Base-by-base conservation (phyloP, 2,329 filamentous ascomycete species). In the Aspergillus ochraceus region DNA sequence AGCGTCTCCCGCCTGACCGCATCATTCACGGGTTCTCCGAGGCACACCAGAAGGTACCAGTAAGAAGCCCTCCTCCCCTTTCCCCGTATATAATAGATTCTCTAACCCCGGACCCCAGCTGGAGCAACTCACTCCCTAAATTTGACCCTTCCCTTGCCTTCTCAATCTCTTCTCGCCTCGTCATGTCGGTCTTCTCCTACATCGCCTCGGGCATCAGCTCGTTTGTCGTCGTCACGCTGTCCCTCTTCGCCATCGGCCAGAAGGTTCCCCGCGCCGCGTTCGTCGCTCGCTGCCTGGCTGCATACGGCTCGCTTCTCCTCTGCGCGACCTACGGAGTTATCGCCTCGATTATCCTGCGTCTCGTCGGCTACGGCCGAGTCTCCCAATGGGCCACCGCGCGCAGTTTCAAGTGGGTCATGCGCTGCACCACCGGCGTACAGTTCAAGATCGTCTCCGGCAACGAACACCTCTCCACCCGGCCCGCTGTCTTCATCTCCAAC, bases 401-500 rank as follows among this genome's bases (percentile, higher is more conserved):
- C 62, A 78, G 83, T 64, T 98, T 97, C 83, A 90, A 93, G 76
- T 90, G 86, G 79, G 74, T 85, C 66, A 96, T 97, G 90, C 83
- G 83, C 67, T 76, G 84, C 50, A 84, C 86, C 52, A 92, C 92
- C 0, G 94, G 94, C 61, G 83, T 97, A 52, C 84, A 82, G 60
- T 97, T 98, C 73, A 82, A 85, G 46, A 77, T 83, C 62, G 78
- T 97, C 53, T 84, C 89, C 49, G 91, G 93, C 12, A 70, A 86
- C 60, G 77, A 87, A 65, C 74, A 88, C 67, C 85, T 93, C 60
- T 79, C 80, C 51, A 88, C 82, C 10, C 86, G 94, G 54, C 95
- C 95, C 0, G 93, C 91, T 59, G 90, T 99, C 59, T 93, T 99
- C 71, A 83, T 99, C 67, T 90, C 90, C 46, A 98, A 98, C 78